Evolutionary conservation across 805 yeast genomes (phyloP).

Genomic region (Candida sakaeoensis): DNA sequence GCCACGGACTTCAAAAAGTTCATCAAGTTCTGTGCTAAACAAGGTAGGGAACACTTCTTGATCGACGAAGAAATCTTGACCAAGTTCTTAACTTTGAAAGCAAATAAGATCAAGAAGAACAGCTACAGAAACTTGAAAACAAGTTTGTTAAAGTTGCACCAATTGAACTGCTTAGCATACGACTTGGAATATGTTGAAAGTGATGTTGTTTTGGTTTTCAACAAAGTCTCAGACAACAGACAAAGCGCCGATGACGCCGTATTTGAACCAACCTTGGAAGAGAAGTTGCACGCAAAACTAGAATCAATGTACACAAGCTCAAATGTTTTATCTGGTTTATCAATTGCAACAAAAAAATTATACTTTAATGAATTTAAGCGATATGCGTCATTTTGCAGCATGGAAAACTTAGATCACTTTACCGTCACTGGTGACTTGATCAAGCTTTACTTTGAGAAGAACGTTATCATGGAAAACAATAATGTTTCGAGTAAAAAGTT

Average conservation of each 20-base stretch:
- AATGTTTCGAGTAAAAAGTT: conserved; percentile 7
- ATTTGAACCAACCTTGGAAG: not conserved
- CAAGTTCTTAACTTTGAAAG: conserved; percentile 4
- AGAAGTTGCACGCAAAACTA: conserved; percentile 4
- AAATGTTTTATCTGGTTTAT: conserved; percentile 5
- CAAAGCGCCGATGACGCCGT: too few species aligned
- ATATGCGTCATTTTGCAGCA: conserved; percentile 10
- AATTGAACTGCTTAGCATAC: conserved; percentile 9
- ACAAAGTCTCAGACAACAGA: conserved; percentile 7
- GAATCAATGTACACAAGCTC: conserved; percentile 8
- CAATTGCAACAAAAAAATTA: conserved; percentile 7
- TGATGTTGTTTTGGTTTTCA: conserved; percentile 7
- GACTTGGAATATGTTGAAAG: conserved; percentile 10
- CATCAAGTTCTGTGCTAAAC: conserved; percentile 10
- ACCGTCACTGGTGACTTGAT: conserved; percentile 8
- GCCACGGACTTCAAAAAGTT: conserved; percentile 10
- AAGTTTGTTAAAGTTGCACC: conserved; percentile 11
- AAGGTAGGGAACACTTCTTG: conserved; percentile 8
- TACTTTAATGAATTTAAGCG: conserved; percentile 9
- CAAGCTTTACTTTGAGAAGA: conserved; percentile 4
- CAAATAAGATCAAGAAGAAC: not conserved
- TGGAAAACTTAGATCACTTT: conserved; percentile 8
- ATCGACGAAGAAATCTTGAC: conserved; percentile 8
- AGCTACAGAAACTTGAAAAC: conserved; percentile 7
- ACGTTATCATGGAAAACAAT: conserved; percentile 4